Conservation (phyloP, 768 basidiomycete species). For the Crepidotus variabilis region DNA sequence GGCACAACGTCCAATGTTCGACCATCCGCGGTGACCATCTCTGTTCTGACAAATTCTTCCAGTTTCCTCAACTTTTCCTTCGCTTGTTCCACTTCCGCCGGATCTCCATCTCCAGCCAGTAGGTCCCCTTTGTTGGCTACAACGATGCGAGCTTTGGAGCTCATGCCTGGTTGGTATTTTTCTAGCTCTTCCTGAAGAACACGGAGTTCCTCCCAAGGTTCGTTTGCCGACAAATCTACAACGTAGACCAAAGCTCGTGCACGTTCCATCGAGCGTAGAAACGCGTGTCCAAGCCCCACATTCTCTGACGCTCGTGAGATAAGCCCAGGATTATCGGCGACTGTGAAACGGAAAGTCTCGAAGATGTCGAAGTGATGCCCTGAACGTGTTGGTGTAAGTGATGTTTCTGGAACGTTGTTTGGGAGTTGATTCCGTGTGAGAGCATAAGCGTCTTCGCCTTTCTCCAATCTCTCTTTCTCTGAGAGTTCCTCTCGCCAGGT, state of each 20-base stretch:
- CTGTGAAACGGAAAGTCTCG: conserved; percentile 87
- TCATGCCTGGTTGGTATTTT: conserved; percentile 76
- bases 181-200: conserved; percentile 82
- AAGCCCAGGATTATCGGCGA: conserved; percentile 96
- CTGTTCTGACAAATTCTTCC: conserved; percentile 49
- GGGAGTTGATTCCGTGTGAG: conserved; percentile 45
- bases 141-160: conserved; percentile 59
- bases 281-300: conserved; percentile 90
- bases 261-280: conserved; percentile 90
- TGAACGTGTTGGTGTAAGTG: conserved; percentile 10
- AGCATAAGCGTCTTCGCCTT: conserved; percentile 49
- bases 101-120: conserved; percentile 50
- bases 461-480: conserved; percentile 41
- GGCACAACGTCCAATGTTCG: conserved; percentile 68
- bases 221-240: conserved; percentile 74
- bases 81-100: conserved; percentile 47
- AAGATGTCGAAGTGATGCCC: conserved; percentile 55
- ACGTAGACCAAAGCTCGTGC: conserved; percentile 89
- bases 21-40: conserved; percentile 35
- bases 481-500: conserved; percentile 52
- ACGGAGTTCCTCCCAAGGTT: conserved; percentile 74
- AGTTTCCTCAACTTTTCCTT: conserved; percentile 52
- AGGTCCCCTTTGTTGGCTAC: conserved; percentile 95
- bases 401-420: conserved; percentile 16
- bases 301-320: conserved; percentile 82